A percentile compares a stretch with the other conserved stretches of the same genome.
These are phyloP conservation scores for Aspergillus floridensis DNA, from an alignment of 2,329 filamentous ascomycete genomes.

Conservation along the genomic window DNA sequence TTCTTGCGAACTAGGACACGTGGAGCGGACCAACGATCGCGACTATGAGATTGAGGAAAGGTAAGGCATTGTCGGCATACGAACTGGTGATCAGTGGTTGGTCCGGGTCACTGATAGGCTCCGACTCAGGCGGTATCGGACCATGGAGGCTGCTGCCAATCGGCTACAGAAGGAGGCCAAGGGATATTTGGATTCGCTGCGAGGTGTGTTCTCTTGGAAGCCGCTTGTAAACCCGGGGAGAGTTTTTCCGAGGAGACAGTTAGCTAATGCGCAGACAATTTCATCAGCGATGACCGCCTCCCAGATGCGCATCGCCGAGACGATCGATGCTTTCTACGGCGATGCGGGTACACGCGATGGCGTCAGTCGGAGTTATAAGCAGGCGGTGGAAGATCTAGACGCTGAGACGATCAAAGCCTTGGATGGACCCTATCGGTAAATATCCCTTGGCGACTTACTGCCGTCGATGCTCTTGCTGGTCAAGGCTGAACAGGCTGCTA, in stretches of 20 bases:
- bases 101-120: constrained; percentile 17
- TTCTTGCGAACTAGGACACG: constrained; percentile 64
- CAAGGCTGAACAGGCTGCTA: not conserved
- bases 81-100: not conserved
- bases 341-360: constrained; percentile 93
- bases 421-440: constrained; percentile 84
- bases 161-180: constrained; percentile 97
- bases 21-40: constrained; percentile 97
- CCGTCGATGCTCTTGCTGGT: not conserved
- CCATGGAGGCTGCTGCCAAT: constrained; percentile 91
- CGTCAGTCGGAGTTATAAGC: constrained; percentile 95
- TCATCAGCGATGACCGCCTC: constrained; percentile 89
- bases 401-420: constrained; percentile 98
- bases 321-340: constrained; percentile 98
- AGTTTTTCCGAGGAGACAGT: not conserved
- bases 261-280: constrained; percentile 9
- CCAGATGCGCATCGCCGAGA: constrained; percentile 70
- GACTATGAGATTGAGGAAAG: constrained; percentile 98
- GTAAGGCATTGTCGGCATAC: constrained; percentile 42
- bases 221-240: not conserved
- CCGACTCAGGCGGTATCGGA: constrained; percentile 75
- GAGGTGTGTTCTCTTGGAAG: constrained; percentile 55
- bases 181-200: constrained; percentile 91
- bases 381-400: constrained; percentile 95
- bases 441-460: constrained; percentile 3